Evolutionary conservation across 257 asterid genomes (phyloP).

Genomic region (Fraxinus pennsylvanica): DNA sequence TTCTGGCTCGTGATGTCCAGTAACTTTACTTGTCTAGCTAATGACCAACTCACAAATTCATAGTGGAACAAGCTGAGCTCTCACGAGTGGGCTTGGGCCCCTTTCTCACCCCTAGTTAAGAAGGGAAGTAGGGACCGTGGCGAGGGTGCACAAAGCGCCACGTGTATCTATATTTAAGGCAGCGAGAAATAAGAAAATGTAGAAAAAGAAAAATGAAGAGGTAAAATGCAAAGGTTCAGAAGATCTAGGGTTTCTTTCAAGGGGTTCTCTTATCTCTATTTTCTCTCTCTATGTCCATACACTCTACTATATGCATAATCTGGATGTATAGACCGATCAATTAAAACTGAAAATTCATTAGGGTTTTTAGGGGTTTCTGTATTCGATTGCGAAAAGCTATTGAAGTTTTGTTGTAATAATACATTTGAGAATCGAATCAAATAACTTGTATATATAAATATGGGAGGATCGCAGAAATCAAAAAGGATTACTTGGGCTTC

Average conservation of each 20-base stretch:
- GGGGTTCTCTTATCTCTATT: slow-evolving; percentile 15
- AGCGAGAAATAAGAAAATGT: neutral
- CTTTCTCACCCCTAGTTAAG: too few relatives aligned
- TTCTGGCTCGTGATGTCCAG: too few relatives aligned
- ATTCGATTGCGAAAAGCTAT: slow-evolving; percentile 14
- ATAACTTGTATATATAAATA: slow-evolving; percentile 26
- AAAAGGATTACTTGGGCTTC: slow-evolving; percentile 72
- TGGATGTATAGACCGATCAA: neutral
- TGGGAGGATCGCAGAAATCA: slow-evolving; percentile 61
- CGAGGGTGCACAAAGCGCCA: neutral
- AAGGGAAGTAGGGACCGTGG: too few relatives aligned
- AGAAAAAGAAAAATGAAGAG: slow-evolving; percentile 3
- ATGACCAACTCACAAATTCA: too few relatives aligned
- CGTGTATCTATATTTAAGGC: neutral
- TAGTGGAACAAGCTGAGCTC: too few relatives aligned
- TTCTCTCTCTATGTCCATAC: neutral
- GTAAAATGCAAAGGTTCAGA: slow-evolving; percentile 5
- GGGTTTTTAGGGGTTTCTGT: slow-evolving; percentile 11
- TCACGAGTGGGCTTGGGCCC: too few relatives aligned
- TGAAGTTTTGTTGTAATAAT: slow-evolving; percentile 17
- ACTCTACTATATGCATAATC: slow-evolving; percentile 3
- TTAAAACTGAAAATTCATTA: neutral
- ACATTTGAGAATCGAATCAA: slow-evolving; percentile 25
- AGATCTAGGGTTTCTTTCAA: slow-evolving; percentile 31
- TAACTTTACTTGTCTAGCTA: too few relatives aligned